phyloP scores from a whole-genome alignment of 192 early-diverging fungal species.

The Chytriomyces confervae region DNA sequence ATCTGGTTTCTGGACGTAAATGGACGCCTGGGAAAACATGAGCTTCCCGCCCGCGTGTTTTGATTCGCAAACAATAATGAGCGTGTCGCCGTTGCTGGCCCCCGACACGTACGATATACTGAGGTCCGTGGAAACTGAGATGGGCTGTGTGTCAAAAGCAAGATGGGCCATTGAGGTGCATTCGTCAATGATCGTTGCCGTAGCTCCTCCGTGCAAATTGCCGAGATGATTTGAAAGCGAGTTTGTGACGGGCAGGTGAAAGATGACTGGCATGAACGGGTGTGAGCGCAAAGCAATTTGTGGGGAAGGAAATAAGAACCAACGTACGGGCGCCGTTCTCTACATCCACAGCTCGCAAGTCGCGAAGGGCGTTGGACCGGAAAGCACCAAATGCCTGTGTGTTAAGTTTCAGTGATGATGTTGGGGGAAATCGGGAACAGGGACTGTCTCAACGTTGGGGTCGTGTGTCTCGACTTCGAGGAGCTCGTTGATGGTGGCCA shows the following conservation, averaged over 20 bases:
- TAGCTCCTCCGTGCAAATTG: constrained; percentile 16
- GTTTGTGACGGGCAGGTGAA: neutral
- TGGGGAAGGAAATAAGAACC: no score
- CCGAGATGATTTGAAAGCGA: constrained; percentile 1
- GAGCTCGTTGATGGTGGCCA: no score
- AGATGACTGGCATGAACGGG: neutral
- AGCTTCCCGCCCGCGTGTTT: constrained; percentile 5
- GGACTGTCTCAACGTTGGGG: no score
- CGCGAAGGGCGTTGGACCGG: no score
- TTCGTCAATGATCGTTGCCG: constrained; percentile 30
- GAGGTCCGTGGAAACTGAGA: constrained; percentile 13
- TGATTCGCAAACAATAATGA: neutral
- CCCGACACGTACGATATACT: constrained; percentile 16
- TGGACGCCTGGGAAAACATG: constrained; percentile 11
- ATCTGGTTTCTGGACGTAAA: constrained; percentile 11
- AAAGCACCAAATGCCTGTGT: no score
- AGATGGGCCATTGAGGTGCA: neutral
- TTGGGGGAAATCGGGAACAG: no score
- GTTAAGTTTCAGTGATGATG: no score
- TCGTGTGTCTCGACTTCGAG: no score
- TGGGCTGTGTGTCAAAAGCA: neutral
- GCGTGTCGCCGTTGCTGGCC: constrained; percentile 4
- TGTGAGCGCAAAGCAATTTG: neutral
- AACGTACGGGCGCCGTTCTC: no score
- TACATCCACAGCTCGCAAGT: no score